Evolutionary conservation across 2,329 filamentous ascomycete genomes (phyloP).

Genomic region (Pseudogymnoascus destructans): DNA sequence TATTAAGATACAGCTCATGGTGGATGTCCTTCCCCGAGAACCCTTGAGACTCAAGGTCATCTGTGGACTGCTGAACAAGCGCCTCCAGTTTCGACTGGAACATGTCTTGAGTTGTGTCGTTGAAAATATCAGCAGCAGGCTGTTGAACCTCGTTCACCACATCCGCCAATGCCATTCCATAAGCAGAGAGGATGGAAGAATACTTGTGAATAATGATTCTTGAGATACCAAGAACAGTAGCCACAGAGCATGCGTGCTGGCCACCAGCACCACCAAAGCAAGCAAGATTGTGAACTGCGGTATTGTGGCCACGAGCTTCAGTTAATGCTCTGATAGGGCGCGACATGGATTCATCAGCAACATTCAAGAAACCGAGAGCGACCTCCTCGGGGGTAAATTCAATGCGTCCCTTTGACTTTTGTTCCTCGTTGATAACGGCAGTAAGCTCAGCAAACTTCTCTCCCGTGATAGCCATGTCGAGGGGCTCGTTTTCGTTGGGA

Average conservation of each 20-base stretch:
- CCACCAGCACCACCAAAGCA: slow-evolving; percentile 88
- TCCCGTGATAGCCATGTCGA: slow-evolving; percentile 63
- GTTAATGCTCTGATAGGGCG: slow-evolving; percentile 79
- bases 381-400: slow-evolving; percentile 52
- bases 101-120: slow-evolving; percentile 36
- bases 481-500: slow-evolving; percentile 65
- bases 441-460: slow-evolving; percentile 63
- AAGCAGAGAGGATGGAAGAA: slow-evolving; percentile 77
- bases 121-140: slow-evolving; percentile 49
- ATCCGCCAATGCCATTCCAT: slow-evolving; percentile 84
- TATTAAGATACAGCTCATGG: slow-evolving; percentile 84
- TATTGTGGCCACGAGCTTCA: slow-evolving; percentile 82
- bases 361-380: slow-evolving; percentile 60
- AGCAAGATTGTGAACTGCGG: slow-evolving; percentile 70
- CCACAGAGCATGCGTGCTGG: slow-evolving; percentile 79
- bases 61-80: slow-evolving; percentile 57
- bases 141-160: slow-evolving; percentile 84
- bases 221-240: slow-evolving; percentile 67
- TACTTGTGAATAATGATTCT: slow-evolving; percentile 78
- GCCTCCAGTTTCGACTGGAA: slow-evolving; percentile 62
- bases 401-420: slow-evolving; percentile 36
- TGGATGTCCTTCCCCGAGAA: slow-evolving; percentile 62
- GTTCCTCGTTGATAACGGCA: slow-evolving; percentile 62
- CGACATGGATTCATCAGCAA: slow-evolving; percentile 84
- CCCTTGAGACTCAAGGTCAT: slow-evolving; percentile 58